phyloP scores from a whole-genome alignment of 345 rosid genomes.

The Mangifera indica region DNA sequence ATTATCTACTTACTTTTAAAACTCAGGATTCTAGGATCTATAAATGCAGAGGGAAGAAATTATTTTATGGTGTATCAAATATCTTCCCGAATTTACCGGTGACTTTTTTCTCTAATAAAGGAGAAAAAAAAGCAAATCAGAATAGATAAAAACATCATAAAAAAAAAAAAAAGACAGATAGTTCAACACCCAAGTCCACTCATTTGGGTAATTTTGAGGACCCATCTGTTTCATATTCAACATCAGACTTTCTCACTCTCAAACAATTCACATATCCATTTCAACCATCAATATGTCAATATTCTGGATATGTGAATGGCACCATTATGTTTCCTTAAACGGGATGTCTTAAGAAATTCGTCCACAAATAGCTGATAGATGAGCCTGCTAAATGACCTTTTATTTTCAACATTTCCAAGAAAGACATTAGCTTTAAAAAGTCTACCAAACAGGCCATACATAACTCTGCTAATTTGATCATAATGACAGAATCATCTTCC shows the following conservation, averaged over 20 bases:
- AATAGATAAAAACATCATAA: conserved; percentile 4
- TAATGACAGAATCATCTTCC: background rate
- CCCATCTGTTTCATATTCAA: background rate
- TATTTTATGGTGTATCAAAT: background rate
- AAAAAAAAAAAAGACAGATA: background rate
- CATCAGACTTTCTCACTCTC: background rate
- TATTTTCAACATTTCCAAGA: background rate
- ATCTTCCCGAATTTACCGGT: background rate
- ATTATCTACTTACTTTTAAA: background rate
- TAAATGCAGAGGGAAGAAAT: conserved; percentile 5
- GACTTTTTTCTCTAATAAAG: background rate
- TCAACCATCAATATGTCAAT: conserved; percentile 4
- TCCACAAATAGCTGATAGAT: background rate
- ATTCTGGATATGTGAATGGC: background rate
- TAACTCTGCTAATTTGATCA: background rate
- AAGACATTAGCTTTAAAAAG: background rate
- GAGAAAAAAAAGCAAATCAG: background rate
- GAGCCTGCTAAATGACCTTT: background rate
- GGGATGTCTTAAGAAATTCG: background rate
- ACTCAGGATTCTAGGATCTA: background rate
- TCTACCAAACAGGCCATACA: background rate
- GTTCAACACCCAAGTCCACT: background rate
- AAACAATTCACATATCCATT: background rate
- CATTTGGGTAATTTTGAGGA: background rate
- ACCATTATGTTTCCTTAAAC: background rate